Evolutionary conservation across 805 yeast species (phyloP).

Genomic region (Wickerhamomyces subpelliculosus): DNA sequence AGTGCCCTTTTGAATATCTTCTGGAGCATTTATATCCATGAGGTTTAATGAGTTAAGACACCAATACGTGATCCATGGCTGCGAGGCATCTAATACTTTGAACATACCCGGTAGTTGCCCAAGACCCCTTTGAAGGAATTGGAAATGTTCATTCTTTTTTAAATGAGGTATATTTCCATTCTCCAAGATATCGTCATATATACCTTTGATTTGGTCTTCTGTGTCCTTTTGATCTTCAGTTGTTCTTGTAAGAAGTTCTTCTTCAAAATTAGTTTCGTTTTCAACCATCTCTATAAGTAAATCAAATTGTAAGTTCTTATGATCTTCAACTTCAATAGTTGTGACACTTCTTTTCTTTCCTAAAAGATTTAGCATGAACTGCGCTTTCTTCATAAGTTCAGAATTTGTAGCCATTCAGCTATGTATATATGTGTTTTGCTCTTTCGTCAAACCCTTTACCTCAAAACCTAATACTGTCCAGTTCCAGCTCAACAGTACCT

Average conservation of each 20-base stretch:
- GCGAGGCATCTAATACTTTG: slow-evolving; percentile 72
- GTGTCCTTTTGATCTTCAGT: slow-evolving; percentile 27
- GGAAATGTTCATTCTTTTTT: slow-evolving; percentile 10
- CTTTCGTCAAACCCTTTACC: background rate
- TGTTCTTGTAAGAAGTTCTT: slow-evolving; percentile 29
- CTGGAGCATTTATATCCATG: slow-evolving; percentile 27
- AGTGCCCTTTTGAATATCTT: slow-evolving; percentile 23
- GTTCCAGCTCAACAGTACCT: background rate
- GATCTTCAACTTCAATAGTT: background rate
- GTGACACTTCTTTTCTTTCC: slow-evolving; percentile 8
- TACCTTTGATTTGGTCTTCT: slow-evolving; percentile 22
- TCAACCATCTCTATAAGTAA: slow-evolving; percentile 11
- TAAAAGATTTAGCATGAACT: slow-evolving; percentile 4
- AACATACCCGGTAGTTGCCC: slow-evolving; percentile 16
- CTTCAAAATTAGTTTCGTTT: slow-evolving; percentile 14
- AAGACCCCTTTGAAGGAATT: slow-evolving; percentile 13
- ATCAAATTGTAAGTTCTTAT: slow-evolving; percentile 4
- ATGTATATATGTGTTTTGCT: background rate
- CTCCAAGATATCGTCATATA: slow-evolving; percentile 24
- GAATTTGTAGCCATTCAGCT: background rate
- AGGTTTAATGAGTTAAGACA: slow-evolving; percentile 46
- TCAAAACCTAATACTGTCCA: background rate
- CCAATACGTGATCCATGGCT: slow-evolving; percentile 91
- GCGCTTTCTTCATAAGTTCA: background rate
- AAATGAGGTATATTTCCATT: slow-evolving; percentile 12